phyloP scores from a whole-genome alignment of 2,329 filamentous ascomycete genomes.

The Colletotrichum euphorbiae region DNA sequence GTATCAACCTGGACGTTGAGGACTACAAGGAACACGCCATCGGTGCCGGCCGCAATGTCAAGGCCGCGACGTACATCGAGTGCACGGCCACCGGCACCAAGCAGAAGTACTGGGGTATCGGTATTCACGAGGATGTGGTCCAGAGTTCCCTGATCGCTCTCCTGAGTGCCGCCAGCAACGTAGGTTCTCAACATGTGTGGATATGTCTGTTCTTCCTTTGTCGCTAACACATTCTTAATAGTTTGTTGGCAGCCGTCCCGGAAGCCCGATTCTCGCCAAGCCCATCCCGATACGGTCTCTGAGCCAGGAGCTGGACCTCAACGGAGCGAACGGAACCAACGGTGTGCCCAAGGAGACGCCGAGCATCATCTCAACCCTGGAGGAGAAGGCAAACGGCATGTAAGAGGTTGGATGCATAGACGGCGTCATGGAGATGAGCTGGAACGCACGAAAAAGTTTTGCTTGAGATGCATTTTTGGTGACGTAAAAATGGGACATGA shows the following conservation, averaged over 20 bases:
- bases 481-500: constrained; percentile 9
- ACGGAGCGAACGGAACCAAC: constrained; percentile 44
- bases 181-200: constrained; percentile 60
- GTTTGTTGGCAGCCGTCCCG: constrained; percentile 79
- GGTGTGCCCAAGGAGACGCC: constrained; percentile 42
- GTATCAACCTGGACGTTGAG: constrained; percentile 88
- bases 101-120: constrained; percentile 88
- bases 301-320: constrained; percentile 47
- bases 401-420: constrained; percentile 30
- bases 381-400: constrained; percentile 54
- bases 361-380: constrained; percentile 51
- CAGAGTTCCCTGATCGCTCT: constrained; percentile 89
- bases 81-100: constrained; percentile 77
- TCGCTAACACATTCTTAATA: constrained; percentile 47
- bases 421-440: background rate
- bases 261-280: constrained; percentile 70
- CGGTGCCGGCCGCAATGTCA: constrained; percentile 81
- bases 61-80: constrained; percentile 96
- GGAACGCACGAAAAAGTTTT: background rate
- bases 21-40: constrained; percentile 98
- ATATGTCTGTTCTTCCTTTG: constrained; percentile 12
- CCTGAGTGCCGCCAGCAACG: constrained; percentile 85
- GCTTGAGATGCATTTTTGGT: constrained; percentile 10
- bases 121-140: constrained; percentile 92
- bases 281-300: constrained; percentile 49